Conservation (phyloP, 78 protist species). For the Protostelium mycophagum region DNA sequence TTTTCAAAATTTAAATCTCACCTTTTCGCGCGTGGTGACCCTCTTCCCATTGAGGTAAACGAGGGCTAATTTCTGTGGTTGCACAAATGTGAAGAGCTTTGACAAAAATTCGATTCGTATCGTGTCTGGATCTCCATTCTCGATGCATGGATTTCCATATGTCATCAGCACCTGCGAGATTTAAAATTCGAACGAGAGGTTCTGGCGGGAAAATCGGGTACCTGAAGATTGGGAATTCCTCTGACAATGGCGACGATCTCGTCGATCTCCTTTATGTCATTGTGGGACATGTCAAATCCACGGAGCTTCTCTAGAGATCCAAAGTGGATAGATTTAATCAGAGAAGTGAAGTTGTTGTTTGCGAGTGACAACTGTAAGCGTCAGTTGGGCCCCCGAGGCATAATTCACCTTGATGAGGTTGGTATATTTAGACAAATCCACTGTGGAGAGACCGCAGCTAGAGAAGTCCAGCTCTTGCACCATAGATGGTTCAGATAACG, state of each 20-base stretch:
- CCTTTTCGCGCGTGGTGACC: neutral
- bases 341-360: neutral
- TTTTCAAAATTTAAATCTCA: no score
- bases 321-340: neutral
- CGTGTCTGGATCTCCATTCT: neutral
- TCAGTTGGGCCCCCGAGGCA: no score
- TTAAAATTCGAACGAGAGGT: no score
- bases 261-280: neutral
- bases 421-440: neutral
- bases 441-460: neutral
- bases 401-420: neutral
- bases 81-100: neutral
- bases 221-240: neutral
- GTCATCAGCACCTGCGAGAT: neutral
- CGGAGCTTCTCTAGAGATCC: neutral
- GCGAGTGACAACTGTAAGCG: neutral
- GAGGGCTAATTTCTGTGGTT: neutral
- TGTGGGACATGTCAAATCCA: neutral
- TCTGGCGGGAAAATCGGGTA: neutral
- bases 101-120: neutral
- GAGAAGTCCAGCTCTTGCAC: neutral
- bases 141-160: neutral
- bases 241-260: neutral
- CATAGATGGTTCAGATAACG: neutral
- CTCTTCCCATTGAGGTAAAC: neutral